A percentile compares a stretch with the other conserved stretches of the same genome.
Evolutionary conservation across 2,329 filamentous ascomycete genomes (phyloP).

Genomic region (Phyllosticta ampelicida): DNA sequence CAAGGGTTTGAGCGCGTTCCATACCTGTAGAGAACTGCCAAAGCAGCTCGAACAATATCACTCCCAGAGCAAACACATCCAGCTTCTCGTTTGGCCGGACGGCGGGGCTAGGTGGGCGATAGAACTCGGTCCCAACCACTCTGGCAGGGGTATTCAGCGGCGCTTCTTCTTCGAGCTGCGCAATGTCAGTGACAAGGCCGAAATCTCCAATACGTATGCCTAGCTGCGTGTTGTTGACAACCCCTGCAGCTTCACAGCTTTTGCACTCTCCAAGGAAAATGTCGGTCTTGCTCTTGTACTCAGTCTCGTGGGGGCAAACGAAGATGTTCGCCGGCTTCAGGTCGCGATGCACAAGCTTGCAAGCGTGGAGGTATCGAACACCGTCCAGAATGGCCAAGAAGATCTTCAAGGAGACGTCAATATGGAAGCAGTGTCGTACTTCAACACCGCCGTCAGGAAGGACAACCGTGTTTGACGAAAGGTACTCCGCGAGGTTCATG

Average conservation of each 20-base stretch:
- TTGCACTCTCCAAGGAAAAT: conserved; percentile 38
- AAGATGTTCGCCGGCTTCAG: conserved; percentile 61
- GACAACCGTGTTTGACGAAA: conserved; percentile 26
- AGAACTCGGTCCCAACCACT: conserved; percentile 51
- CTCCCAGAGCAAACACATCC: conserved; percentile 51
- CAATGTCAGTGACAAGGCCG: conserved; percentile 50
- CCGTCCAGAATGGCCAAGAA: conserved; percentile 51
- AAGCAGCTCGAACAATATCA: conserved; percentile 52
- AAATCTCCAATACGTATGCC: conserved; percentile 58
- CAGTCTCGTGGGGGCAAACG: conserved; percentile 37
- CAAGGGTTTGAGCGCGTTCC: conserved; percentile 28
- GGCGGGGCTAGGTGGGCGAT: conserved; percentile 39
- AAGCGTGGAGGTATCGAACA: conserved; percentile 52
- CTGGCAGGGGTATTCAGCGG: conserved; percentile 22
- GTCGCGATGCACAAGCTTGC: conserved; percentile 54
- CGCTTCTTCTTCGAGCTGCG: conserved; percentile 20
- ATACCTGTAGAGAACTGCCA: conserved; percentile 37
- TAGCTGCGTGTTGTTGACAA: conserved; percentile 27
- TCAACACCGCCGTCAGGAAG: conserved; percentile 22
- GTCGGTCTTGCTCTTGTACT: conserved; percentile 30
- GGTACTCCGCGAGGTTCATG: conserved; percentile 49
- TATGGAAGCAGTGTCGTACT: conserved; percentile 51
- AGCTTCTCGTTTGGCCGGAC: conserved; percentile 38
- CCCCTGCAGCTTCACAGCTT: conserved; percentile 29
- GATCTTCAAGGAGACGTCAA: conserved; percentile 45